These are phyloP conservation scores for Quercus bicolor DNA, from an alignment of 306 rosid genomes.

Conservation along the genomic window DNA sequence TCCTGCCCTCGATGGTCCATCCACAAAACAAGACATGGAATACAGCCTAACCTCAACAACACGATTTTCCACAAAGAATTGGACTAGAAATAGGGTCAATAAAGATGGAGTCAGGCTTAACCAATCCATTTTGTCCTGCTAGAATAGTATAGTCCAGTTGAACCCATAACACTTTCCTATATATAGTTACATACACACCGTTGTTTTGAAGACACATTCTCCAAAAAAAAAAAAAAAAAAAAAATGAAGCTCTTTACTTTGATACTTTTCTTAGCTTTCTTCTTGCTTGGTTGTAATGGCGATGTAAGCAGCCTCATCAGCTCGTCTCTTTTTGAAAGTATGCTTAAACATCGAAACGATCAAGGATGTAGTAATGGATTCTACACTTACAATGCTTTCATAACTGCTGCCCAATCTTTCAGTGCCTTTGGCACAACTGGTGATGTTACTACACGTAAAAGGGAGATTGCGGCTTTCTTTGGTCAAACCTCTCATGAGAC, in stretches of 20 bases:
- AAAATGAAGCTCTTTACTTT: neutral
- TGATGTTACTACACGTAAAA: constrained; percentile 24
- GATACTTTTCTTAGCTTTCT: neutral
- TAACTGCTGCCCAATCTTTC: constrained; percentile 45
- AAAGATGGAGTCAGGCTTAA: too few relatives aligned
- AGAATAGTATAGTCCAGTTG: too few relatives aligned
- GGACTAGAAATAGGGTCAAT: too few relatives aligned
- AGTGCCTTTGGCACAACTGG: constrained; percentile 46
- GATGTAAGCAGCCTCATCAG: constrained; percentile 29
- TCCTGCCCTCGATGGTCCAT: too few relatives aligned
- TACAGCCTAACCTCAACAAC: too few relatives aligned
- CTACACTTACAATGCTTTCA: constrained; percentile 50
- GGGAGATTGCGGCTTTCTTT: constrained; percentile 50
- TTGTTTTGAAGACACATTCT: too few relatives aligned
- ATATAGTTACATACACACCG: too few relatives aligned
- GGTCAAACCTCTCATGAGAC: constrained; percentile 54
- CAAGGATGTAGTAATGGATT: constrained; percentile 36
- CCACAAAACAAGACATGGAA: too few relatives aligned
- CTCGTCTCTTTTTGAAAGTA: constrained; percentile 28
- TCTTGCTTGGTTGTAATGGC: neutral
- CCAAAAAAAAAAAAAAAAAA: too few relatives aligned
- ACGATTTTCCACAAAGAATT: too few relatives aligned
- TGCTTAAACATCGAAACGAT: constrained; percentile 48
- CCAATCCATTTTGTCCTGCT: too few relatives aligned
- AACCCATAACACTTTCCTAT: too few relatives aligned